Conservation (phyloP, 768 basidiomycete species). For the Calocera viscosa region DNA sequence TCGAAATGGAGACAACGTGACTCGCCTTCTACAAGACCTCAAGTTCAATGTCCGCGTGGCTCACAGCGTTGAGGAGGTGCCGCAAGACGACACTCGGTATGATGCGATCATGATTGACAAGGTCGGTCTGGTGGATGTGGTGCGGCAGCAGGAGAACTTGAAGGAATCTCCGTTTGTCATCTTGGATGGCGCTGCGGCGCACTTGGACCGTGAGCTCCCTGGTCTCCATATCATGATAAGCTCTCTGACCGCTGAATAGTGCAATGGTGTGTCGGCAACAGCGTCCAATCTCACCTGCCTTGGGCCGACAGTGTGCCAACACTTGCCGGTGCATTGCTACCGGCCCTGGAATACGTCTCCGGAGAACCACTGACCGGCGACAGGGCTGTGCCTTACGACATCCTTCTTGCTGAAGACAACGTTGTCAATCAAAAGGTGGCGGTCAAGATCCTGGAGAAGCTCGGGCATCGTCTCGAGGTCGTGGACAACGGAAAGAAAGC, state of each 20-base stretch:
- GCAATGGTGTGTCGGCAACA: slow-evolving; percentile 94
- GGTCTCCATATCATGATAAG: slow-evolving; percentile 21
- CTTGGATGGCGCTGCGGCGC: slow-evolving; percentile 12
- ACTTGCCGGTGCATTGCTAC: slow-evolving; percentile 79
- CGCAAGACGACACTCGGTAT: background rate
- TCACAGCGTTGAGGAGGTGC: background rate
- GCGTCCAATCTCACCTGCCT: slow-evolving; percentile 88
- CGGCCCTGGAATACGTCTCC: slow-evolving; percentile 89
- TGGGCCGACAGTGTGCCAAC: slow-evolving; percentile 82
- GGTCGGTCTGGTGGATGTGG: background rate
- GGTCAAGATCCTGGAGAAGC: slow-evolving; percentile 90
- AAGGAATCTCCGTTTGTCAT: slow-evolving; percentile 24
- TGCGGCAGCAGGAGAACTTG: background rate
- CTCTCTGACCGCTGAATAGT: slow-evolving; percentile 34
- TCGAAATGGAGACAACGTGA: background rate
- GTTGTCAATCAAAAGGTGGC: slow-evolving; percentile 92
- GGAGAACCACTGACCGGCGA: slow-evolving; percentile 76
- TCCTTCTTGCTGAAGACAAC: slow-evolving; percentile 94
- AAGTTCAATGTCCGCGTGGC: background rate
- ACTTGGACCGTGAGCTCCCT: slow-evolving; percentile 12
- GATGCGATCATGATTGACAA: background rate
- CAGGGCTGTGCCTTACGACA: slow-evolving; percentile 78
- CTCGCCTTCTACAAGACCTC: background rate
- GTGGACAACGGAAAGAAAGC: slow-evolving; percentile 95
- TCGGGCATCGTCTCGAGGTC: slow-evolving; percentile 89